A percentile compares a stretch with the other conserved stretches of the same genome.
Conservation (phyloP, 2,329 filamentous ascomycete species). For the Epichloe amarillans region DNA sequence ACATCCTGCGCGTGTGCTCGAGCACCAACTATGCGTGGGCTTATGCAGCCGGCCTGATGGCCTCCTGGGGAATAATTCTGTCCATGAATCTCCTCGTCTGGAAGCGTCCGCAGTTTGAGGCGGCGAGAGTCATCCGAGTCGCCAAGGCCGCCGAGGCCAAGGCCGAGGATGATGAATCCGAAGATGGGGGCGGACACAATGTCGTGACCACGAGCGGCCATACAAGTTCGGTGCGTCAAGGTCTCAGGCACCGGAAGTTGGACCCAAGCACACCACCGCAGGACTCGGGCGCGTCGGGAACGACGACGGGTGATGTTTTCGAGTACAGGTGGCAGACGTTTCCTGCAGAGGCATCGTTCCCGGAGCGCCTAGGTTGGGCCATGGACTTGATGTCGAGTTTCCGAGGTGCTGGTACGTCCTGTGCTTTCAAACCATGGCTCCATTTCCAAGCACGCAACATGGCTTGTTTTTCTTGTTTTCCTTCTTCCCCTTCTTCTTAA, state of each 20-base stretch:
- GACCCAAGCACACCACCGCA: neutral
- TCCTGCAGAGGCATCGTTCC: conserved; percentile 34
- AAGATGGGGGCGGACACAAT: neutral
- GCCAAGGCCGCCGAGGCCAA: neutral
- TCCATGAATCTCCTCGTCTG: conserved; percentile 37
- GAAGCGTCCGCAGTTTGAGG: conserved; percentile 42
- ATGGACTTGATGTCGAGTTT: conserved; percentile 41
- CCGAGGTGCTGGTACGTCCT: conserved; percentile 36
- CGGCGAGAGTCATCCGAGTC: conserved; percentile 32
- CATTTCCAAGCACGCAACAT: neutral
- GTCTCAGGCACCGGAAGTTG: conserved; percentile 10
- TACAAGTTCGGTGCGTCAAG: conserved; percentile 2
- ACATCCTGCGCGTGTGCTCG: conserved; percentile 27
- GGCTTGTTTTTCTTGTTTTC: neutral
- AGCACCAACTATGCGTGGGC: conserved; percentile 38
- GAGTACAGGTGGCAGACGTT: conserved; percentile 50
- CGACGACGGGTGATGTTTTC: conserved; percentile 14
- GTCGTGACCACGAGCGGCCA: neutral
- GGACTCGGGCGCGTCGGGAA: neutral
- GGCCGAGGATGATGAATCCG: neutral
- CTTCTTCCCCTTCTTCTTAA: neutral
- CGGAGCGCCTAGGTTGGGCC: conserved; percentile 40
- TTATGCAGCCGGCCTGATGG: conserved; percentile 37
- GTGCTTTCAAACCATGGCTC: neutral
- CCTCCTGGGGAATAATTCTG: conserved; percentile 37